A percentile compares a stretch with the other conserved stretches of the same genome.
These are phyloP conservation scores for Tetraselmis chui DNA, from an alignment of 139 green algal genomes.

Conservation along the genomic window DNA sequence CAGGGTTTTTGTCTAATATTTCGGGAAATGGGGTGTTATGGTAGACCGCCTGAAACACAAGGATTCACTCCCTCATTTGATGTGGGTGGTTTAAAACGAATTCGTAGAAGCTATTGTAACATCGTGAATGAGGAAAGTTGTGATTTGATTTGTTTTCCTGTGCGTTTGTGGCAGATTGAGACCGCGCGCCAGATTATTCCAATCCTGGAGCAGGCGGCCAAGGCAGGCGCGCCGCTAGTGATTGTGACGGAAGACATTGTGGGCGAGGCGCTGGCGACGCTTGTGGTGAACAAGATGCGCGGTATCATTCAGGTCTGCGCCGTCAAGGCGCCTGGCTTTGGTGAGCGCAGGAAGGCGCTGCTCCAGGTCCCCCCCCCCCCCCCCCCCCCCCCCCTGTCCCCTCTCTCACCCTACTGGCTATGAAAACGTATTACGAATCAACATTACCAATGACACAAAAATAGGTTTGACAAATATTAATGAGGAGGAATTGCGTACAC, in stretches of 20 bases:
- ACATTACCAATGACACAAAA: too few relatives aligned
- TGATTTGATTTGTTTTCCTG: too few relatives aligned
- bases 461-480: too few relatives aligned
- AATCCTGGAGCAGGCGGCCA: constrained; percentile 57
- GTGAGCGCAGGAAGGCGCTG: constrained; percentile 78
- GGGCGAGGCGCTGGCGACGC: constrained; percentile 91
- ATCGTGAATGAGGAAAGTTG: too few relatives aligned
- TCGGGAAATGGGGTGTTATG: too few relatives aligned
- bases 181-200: constrained; percentile 67
- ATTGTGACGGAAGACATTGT: constrained; percentile 96
- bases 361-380: constrained; percentile 35
- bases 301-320: constrained; percentile 88
- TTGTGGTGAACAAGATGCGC: constrained; percentile 99
- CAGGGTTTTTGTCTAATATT: too few relatives aligned
- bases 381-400: too few relatives aligned
- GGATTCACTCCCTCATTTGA: too few relatives aligned
- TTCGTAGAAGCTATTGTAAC: too few relatives aligned
- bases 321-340: constrained; percentile 85
- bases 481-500: too few relatives aligned
- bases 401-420: neutral
- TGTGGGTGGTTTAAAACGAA: too few relatives aligned
- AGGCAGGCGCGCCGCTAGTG: constrained; percentile 55
- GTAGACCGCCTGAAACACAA: too few relatives aligned
- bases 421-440: neutral
- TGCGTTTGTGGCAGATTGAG: constrained; percentile 67